Evolutionary conservation across 2,329 filamentous ascomycete genomes (phyloP).

Genomic region (Mycosphaerella sp.): DNA sequence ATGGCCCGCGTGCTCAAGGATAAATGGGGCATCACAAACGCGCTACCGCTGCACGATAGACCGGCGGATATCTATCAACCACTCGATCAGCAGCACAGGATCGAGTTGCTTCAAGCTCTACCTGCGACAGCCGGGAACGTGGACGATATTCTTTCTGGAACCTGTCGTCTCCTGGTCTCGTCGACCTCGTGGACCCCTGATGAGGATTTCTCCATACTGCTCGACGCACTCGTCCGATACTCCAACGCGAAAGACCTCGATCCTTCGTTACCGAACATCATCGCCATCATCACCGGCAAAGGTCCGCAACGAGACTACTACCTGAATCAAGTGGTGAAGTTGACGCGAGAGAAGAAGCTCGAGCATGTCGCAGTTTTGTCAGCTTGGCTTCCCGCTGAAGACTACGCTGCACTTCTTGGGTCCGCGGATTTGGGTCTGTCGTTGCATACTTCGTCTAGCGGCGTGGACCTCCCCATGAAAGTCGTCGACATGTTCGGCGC

Average conservation of each 20-base stretch:
- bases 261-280: slow-evolving; percentile 55
- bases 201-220: slow-evolving; percentile 84
- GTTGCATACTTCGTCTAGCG: slow-evolving; percentile 86
- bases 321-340: slow-evolving; percentile 54
- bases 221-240: slow-evolving; percentile 74
- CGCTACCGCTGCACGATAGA: slow-evolving; percentile 73
- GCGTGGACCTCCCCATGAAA: slow-evolving; percentile 97
- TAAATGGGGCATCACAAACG: slow-evolving; percentile 56
- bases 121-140: slow-evolving; percentile 58
- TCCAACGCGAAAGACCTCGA: slow-evolving; percentile 41
- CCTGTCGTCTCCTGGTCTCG: slow-evolving; percentile 69
- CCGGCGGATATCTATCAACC: slow-evolving; percentile 79
- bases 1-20: slow-evolving; percentile 70
- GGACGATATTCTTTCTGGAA: slow-evolving; percentile 36
- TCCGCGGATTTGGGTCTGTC: slow-evolving; percentile 86
- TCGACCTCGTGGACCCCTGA: slow-evolving; percentile 97
- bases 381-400: slow-evolving; percentile 74
- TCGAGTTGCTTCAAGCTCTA: slow-evolving; percentile 57
- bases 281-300: slow-evolving; percentile 91
- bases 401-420: slow-evolving; percentile 79
- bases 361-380: slow-evolving; percentile 66
- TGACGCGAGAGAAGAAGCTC: slow-evolving; percentile 59
- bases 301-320: slow-evolving; percentile 78
- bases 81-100: slow-evolving; percentile 46
- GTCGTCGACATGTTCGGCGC: slow-evolving; percentile 99